phyloP scores from a whole-genome alignment of 2,329 filamentous ascomycete species.

The Penicillium rolfsii region DNA sequence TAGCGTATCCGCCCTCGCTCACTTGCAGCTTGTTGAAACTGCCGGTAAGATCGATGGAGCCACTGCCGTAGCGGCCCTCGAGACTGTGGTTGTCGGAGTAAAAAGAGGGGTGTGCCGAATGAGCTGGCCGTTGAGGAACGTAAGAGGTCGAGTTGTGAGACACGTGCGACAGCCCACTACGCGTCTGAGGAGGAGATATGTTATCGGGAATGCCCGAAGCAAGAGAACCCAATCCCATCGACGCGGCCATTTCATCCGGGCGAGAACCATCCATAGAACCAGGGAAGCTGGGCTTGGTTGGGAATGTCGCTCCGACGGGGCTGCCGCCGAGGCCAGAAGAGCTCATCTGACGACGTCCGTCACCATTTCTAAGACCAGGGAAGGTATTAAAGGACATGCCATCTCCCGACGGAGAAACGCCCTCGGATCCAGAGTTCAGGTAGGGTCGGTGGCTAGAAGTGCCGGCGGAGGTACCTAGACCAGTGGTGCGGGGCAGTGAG shows the following conservation, averaged over 20 bases:
- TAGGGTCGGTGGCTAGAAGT: constrained; percentile 37
- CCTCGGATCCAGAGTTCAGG: constrained; percentile 38
- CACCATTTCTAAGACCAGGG: constrained; percentile 38
- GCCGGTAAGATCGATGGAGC: constrained; percentile 37
- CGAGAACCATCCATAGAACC: constrained; percentile 35
- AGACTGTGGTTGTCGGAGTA: constrained; percentile 44
- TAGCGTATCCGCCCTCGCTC: constrained; percentile 39
- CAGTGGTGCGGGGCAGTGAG: constrained; percentile 47
- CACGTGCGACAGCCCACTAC: constrained; percentile 38
- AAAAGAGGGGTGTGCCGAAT: constrained; percentile 45
- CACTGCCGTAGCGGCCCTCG: constrained; percentile 34
- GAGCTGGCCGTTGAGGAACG: constrained; percentile 38
- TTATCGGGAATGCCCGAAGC: constrained; percentile 35
- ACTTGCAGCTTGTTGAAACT: constrained; percentile 43
- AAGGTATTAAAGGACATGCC: constrained; percentile 37
- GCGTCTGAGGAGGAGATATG: constrained; percentile 30
- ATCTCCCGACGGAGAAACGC: constrained; percentile 41
- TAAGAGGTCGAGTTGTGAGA: constrained; percentile 42
- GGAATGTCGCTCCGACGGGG: constrained; percentile 37
- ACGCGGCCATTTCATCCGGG: constrained; percentile 34
- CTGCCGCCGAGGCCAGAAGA: constrained; percentile 37
- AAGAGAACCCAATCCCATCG: constrained; percentile 37
- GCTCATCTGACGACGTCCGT: constrained; percentile 39
- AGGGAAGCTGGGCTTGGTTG: constrained; percentile 36
- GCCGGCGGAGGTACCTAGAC: constrained; percentile 44